Conservation (phyloP, 1,284 basidiomycete species). For the Cryptococcus neoformans region DNA sequence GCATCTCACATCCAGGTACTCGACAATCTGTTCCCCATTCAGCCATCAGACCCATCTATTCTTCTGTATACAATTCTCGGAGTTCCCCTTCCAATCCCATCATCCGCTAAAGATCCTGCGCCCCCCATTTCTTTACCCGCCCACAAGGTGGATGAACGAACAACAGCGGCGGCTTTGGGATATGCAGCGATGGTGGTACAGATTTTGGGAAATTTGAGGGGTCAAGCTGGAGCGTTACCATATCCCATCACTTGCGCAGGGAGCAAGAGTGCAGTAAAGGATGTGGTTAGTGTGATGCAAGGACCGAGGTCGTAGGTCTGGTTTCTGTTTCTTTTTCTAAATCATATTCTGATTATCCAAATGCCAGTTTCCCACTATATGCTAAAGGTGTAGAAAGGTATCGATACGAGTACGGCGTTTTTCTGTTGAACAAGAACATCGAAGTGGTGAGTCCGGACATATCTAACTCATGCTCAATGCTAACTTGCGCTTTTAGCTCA, state of each 20-base stretch:
- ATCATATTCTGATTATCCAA: neutral
- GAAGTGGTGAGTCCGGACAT: conserved; percentile 65
- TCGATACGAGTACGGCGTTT: conserved; percentile 96
- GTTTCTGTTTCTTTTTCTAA: neutral
- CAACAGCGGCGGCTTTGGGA: conserved; percentile 78
- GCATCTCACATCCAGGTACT: conserved; percentile 71
- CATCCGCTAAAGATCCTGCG: conserved; percentile 69
- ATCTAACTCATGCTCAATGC: neutral
- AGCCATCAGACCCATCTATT: conserved; percentile 72
- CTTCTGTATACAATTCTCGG: conserved; percentile 78
- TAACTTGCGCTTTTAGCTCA: conserved; percentile 59
- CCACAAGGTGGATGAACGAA: conserved; percentile 70
- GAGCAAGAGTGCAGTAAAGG: conserved; percentile 80
- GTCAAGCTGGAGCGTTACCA: conserved; percentile 60
- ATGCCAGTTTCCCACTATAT: conserved; percentile 82
- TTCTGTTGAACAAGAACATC: conserved; percentile 94
- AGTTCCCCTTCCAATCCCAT: conserved; percentile 80
- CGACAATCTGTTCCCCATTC: conserved; percentile 80
- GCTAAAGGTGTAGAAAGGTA: conserved; percentile 92
- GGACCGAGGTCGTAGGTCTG: conserved; percentile 77
- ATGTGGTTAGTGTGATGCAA: conserved; percentile 89
- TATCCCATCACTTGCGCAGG: conserved; percentile 88
- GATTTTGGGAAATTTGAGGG: conserved; percentile 66
- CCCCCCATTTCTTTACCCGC: conserved; percentile 68
- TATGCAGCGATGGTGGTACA: conserved; percentile 82